Evolutionary conservation across 179 eudicot genomes (phyloP), one percentile per base, ranked within the genome.

Genomic region (Camellia oleifera): DNA sequence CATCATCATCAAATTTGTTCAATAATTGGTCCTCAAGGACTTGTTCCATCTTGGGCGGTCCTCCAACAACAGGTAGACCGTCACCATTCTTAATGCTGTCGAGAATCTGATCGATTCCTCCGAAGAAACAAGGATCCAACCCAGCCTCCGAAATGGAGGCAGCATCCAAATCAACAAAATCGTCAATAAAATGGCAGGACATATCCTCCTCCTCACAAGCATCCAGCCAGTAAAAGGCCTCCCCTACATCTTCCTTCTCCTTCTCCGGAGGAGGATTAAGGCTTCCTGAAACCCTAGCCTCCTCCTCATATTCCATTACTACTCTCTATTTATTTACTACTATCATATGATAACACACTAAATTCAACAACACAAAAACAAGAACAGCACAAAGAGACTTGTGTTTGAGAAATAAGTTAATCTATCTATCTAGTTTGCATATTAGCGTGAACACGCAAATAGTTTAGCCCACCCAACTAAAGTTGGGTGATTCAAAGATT

Each of bases 211-310:
- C 32, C 85, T 95, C 99, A 76, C 95, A 92, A 8, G 99, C 98
- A 70, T 96, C 98, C 5, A 94, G 85, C 99, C 99, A 96, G 79
- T 94, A 96, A 46, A 88, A 88, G 15, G 93, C 82, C 46, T 61
- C 81, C 73, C 82, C 61, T 12, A 77, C 77, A 10, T 67, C 90
- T 9, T 74, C 84, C 46, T 44, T 26, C 32, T 26, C 32, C 32
- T 26, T 73, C 15, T 46, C 77, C 9, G 53, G 64, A 44, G 63
- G 56, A 76, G 64, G 66, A 79, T 79, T 40, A 81, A 45, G 69
- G 40, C 73, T 67, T 40, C 32, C 72, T 26, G 64, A 78, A 82
- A 72, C 79, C 72, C 81, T 54, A 74, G 64, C 80, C 77, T 63
- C 84, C 58, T 60, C 86, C 48, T 32, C 32, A 32, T 32, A 32